These are phyloP conservation scores for Paralagenidium karlingii DNA, from an alignment of 352 stramenopile genomes.

Conservation along the genomic window DNA sequence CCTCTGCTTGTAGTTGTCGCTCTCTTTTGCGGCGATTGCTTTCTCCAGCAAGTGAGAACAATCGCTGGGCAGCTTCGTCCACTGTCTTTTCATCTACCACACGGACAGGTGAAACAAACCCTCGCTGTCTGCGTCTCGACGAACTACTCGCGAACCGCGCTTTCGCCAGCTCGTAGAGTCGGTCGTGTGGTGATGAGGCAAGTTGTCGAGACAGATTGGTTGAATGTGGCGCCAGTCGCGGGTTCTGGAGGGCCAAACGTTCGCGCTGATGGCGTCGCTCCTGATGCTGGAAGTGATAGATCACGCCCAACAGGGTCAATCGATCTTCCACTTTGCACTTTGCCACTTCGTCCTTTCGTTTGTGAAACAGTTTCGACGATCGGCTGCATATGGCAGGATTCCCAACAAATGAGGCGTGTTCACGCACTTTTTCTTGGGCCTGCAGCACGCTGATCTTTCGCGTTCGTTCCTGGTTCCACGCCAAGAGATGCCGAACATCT, in stretches of 20 bases:
- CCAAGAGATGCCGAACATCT: constrained; percentile 44
- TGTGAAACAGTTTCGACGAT: constrained; percentile 17
- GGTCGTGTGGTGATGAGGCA: constrained; percentile 21
- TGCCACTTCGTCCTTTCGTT: constrained; percentile 31
- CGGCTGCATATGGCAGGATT: constrained; percentile 19
- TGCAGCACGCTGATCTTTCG: constrained; percentile 32
- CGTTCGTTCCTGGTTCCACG: constrained; percentile 46
- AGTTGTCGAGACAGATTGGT: constrained; percentile 16
- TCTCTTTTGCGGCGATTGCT: too few relatives aligned
- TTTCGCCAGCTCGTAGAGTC: constrained; percentile 34
- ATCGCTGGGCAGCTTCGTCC: constrained; percentile 12
- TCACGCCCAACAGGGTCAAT: constrained; percentile 47
- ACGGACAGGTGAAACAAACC: too few relatives aligned
- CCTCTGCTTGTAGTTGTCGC: constrained; percentile 27
- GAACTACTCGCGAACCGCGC: neutral
- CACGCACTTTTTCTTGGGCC: constrained; percentile 13
- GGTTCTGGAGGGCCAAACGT: constrained; percentile 7
- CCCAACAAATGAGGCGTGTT: constrained; percentile 13
- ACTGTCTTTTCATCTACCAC: constrained; percentile 3
- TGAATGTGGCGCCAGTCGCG: constrained; percentile 38
- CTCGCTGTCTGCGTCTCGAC: neutral
- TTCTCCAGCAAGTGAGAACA: constrained; percentile 24
- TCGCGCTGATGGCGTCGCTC: constrained; percentile 17
- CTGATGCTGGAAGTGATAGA: constrained; percentile 58
- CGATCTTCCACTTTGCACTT: constrained; percentile 56